Evolutionary conservation across 129 eudicot genomes (phyloP), one percentile per base, ranked within the genome.

Genomic region (Artemisia tridentata): DNA sequence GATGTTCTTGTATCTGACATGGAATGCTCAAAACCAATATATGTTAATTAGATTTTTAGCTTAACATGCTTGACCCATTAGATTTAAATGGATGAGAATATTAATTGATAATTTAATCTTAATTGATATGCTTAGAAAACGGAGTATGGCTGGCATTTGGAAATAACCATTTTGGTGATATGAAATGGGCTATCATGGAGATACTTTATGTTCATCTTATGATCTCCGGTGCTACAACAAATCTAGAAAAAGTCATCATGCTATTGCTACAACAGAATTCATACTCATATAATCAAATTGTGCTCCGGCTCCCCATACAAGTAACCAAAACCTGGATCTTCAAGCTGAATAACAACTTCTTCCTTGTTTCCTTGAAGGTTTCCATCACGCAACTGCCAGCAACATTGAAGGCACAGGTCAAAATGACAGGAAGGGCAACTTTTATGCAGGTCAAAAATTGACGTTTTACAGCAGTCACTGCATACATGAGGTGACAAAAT

Each of bases 391-490:
- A 88, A 47, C 78, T 91, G 96, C 60, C 71, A 75, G 65, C 97
- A 91, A 76, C 97, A 91, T 63, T 80, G 72, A 74, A 91, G 88
- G 71, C 97, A 90, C n/a, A 87, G 77, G 45, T 90, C 95, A 81
- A 83, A 90, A 14, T 80, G 69, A 78, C 95, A 87, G 16, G 9
- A 21, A 16, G 87, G 80, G 67, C 97, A 90, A 80, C 80, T 84
- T 66, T 95, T 77, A 71, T 82, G 89, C 78, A 80, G 77, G 79
- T 90, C 95, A 63, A 60, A 75, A 62, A 87, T 90, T 11, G 91
- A 84, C 1, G 96, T 90, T 72, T 79, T 80, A 71, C 96, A 90
- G 82, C 86, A 78, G 82, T 90, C 80, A 52, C 97, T 90, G 89
- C 86, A 85, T 51, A 57, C 38, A 57, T 63, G 11, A 53, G 2